Conservation (phyloP, 768 basidiomycete genomes). For the Piloderma croceum region DNA sequence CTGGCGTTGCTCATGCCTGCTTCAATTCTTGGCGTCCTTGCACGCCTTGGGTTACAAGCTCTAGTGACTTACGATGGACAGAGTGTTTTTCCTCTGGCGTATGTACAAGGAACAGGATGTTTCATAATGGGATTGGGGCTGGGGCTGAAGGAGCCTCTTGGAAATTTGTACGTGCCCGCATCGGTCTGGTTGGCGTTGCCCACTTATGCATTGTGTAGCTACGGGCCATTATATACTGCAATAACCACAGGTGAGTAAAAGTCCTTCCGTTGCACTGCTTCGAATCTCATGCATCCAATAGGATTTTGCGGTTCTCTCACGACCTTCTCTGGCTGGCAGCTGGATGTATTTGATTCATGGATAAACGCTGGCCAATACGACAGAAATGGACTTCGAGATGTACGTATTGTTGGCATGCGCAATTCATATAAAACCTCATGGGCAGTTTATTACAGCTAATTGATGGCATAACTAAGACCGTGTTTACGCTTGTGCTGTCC, state of each 20-base stretch:
- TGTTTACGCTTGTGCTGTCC: conserved; percentile 74
- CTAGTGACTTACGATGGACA: conserved; percentile 68
- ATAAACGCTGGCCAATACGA: conserved; percentile 53
- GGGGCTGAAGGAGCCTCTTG: conserved; percentile 65
- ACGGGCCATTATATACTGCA: conserved; percentile 83
- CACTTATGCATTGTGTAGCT: conserved; percentile 41
- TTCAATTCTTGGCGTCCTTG: conserved; percentile 81
- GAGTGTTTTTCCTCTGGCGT: conserved; percentile 77
- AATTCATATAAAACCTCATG: conserved; percentile 1
- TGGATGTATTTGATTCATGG: conserved; percentile 84
- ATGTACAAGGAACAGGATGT: conserved; percentile 85
- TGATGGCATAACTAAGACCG: conserved; percentile 76
- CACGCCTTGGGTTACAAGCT: conserved; percentile 72
- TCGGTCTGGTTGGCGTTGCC: too few relatives aligned
- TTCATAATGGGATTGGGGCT: conserved; percentile 83
- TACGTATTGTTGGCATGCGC: conserved; percentile 31
- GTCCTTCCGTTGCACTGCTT: neutral
- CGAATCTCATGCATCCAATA: conserved; percentile 18
- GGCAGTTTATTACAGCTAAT: conserved; percentile 55
- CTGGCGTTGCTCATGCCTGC: conserved; percentile 71
- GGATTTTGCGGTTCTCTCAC: conserved; percentile 96
- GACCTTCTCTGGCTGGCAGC: conserved; percentile 94
- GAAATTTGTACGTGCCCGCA: conserved; percentile 61
- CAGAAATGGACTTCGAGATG: conserved; percentile 66
- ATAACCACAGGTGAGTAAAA: conserved; percentile 66